These are phyloP conservation scores for Kwoniella newhampshirensis DNA, from an alignment of 768 basidiomycete genomes.

Conservation along the genomic window DNA sequence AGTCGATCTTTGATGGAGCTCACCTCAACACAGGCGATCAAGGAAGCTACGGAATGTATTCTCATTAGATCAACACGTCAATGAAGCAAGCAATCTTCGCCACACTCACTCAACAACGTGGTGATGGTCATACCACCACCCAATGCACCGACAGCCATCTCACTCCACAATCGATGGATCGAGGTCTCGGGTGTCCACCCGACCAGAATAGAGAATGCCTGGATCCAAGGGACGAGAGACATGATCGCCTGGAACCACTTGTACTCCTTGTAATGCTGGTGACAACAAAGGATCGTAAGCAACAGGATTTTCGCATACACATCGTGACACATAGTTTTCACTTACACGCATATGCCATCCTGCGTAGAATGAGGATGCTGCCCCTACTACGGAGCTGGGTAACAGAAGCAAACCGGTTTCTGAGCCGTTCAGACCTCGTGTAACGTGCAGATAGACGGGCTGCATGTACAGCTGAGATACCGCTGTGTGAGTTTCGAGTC, in stretches of 20 bases:
- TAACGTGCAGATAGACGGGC: slow-evolving; percentile 45
- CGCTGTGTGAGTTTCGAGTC: neutral
- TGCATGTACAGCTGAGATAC: slow-evolving; percentile 37
- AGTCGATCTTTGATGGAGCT: slow-evolving; percentile 8
- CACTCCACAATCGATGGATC: slow-evolving; percentile 31
- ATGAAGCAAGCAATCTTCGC: neutral
- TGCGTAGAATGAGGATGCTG: slow-evolving; percentile 37
- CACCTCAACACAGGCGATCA: slow-evolving; percentile 24
- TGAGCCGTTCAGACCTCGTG: slow-evolving; percentile 36
- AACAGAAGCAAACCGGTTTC: slow-evolving; percentile 37
- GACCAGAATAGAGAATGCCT: slow-evolving; percentile 31
- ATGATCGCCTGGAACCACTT: slow-evolving; percentile 39
- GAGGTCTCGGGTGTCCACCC: slow-evolving; percentile 31
- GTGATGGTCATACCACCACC: slow-evolving; percentile 36
- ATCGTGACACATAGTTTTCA: neutral
- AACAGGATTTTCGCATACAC: neutral
- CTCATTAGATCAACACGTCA: neutral
- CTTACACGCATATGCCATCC: slow-evolving; percentile 45
- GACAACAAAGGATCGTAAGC: neutral
- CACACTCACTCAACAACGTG: slow-evolving; percentile 33
- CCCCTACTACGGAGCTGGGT: slow-evolving; percentile 35
- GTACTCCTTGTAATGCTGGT: slow-evolving; percentile 37
- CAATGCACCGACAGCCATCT: slow-evolving; percentile 38
- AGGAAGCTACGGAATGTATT: slow-evolving; percentile 6
- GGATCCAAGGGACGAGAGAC: slow-evolving; percentile 32